Evolutionary conservation across 352 stramenopile genomes (phyloP).

Genomic region (Pythium diclinum): DNA sequence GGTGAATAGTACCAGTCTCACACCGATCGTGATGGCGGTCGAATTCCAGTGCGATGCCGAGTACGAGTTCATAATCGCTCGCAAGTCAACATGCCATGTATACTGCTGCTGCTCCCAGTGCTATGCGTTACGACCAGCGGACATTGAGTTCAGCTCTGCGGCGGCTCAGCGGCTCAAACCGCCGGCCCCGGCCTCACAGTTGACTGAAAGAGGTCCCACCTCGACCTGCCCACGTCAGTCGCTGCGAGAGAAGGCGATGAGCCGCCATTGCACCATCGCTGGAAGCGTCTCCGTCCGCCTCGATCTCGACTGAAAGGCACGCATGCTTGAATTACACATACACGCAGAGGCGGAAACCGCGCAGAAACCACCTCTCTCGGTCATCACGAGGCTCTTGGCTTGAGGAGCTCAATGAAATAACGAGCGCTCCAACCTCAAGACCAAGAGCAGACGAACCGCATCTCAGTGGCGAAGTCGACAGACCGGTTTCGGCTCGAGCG

Average conservation of each 20-base stretch:
- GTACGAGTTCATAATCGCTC: not conserved
- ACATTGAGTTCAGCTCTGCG: not conserved
- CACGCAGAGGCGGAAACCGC: not conserved
- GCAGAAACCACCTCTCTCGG: not conserved
- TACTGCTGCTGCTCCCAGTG: not conserved
- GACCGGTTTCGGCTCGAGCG: constrained; percentile 4
- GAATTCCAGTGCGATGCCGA: not conserved
- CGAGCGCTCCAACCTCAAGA: not conserved
- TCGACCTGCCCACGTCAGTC: not conserved
- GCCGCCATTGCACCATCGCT: not conserved
- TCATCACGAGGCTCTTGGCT: not conserved
- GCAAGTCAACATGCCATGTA: not conserved
- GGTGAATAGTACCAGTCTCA: not conserved
- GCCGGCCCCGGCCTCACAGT: not conserved
- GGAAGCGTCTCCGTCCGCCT: not conserved
- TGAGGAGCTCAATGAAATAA: not conserved
- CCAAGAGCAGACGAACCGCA: constrained; percentile 5
- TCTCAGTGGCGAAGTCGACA: not conserved
- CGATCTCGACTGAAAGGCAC: constrained; percentile 1
- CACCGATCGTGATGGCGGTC: not conserved
- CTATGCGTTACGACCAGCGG: not conserved
- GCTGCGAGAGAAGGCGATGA: not conserved
- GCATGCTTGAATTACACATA: not conserved
- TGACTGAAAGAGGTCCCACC: not conserved
- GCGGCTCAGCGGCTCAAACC: not conserved